Percentiles rank a stretch among this genome's conserved stretches.
Conservation (phyloP, 2,329 filamentous ascomycete genomes). For the Camillea tinctor region DNA sequence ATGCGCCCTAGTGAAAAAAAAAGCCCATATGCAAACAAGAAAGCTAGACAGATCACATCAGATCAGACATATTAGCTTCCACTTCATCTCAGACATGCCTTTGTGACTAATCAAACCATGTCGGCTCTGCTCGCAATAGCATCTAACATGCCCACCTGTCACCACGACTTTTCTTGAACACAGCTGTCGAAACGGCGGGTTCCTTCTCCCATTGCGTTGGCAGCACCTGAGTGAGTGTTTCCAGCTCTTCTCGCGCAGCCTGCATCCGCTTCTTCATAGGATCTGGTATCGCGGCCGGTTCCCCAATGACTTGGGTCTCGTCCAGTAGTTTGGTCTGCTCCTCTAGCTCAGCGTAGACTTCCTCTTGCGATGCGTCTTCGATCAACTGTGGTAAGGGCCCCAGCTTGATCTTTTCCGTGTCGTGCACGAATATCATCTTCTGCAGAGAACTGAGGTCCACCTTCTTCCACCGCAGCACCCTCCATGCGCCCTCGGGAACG, state of each 20-base stretch:
- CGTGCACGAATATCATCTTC: slow-evolving; percentile 34
- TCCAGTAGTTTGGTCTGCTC: slow-evolving; percentile 22
- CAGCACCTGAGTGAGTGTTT: slow-evolving; percentile 31
- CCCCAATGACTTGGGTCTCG: slow-evolving; percentile 10
- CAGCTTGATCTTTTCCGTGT: slow-evolving; percentile 25
- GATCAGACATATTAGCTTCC: not conserved
- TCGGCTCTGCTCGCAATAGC: not conserved
- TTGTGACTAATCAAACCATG: not conserved
- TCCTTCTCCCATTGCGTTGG: slow-evolving; percentile 30
- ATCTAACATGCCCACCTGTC: slow-evolving; percentile 21
- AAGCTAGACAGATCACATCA: not conserved
- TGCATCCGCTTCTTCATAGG: slow-evolving; percentile 31
- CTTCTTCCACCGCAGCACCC: slow-evolving; percentile 30
- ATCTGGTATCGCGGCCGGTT: slow-evolving; percentile 10
- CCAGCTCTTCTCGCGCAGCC: slow-evolving; percentile 31
- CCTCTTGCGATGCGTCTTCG: slow-evolving; percentile 25
- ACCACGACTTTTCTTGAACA: slow-evolving; percentile 26
- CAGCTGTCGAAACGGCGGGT: slow-evolving; percentile 30
- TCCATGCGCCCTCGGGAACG: slow-evolving; percentile 33
- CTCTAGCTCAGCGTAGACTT: slow-evolving; percentile 20
- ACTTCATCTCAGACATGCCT: not conserved
- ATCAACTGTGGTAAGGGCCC: slow-evolving; percentile 25
- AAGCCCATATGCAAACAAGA: not conserved
- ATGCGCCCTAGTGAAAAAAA: not conserved
- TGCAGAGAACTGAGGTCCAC: slow-evolving; percentile 26